phyloP scores from a whole-genome alignment of 129 eudicot species.

The Artemisia annua region DNA sequence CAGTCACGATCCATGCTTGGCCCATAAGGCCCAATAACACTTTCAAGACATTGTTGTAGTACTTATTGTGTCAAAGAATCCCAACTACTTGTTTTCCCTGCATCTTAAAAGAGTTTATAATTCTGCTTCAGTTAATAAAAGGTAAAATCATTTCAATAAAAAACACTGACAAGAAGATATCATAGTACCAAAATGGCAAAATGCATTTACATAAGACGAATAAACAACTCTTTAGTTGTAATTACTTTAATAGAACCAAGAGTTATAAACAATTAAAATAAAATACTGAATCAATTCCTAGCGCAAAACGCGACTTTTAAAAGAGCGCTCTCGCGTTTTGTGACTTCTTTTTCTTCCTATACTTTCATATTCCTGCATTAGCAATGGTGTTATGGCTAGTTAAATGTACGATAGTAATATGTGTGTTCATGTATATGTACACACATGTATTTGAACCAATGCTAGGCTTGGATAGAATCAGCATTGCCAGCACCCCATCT shows the following conservation, averaged over 20 bases:
- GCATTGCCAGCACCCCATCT: constrained; percentile 40
- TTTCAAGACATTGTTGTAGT: too few relatives aligned
- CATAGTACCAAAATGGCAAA: background rate
- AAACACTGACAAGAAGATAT: background rate
- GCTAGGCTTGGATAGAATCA: background rate
- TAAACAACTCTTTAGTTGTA: constrained; percentile 6
- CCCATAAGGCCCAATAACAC: too few relatives aligned
- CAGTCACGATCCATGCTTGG: too few relatives aligned
- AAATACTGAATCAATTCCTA: background rate
- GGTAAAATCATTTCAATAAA: too few relatives aligned
- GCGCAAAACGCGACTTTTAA: background rate
- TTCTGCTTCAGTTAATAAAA: too few relatives aligned
- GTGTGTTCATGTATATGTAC: too few relatives aligned
- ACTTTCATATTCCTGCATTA: background rate
- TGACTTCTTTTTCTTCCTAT: background rate
- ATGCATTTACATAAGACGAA: constrained; percentile 4
- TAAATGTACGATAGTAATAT: background rate
- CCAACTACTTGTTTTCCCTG: too few relatives aligned
- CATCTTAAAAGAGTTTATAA: too few relatives aligned
- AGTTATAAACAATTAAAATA: background rate
- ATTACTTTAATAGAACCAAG: background rate
- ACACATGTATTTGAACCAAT: background rate
- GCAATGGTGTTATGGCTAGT: background rate
- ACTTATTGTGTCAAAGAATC: too few relatives aligned
- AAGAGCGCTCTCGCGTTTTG: background rate